Base-by-base conservation (phyloP, 495 filamentous ascomycete genomes). In the Xylaria nigripes region DNA sequence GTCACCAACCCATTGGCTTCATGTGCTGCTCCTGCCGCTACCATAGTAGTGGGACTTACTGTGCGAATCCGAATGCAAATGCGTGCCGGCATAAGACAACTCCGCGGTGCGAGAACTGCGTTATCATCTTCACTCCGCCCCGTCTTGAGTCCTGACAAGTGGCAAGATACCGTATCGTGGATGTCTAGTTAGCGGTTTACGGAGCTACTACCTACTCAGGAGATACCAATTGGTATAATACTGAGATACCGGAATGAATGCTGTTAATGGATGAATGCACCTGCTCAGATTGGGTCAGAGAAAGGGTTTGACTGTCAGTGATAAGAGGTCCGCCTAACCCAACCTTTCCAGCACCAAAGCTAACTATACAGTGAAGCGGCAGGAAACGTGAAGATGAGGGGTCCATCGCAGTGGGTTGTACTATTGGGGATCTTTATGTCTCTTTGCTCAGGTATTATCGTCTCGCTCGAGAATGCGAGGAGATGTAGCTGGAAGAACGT, bases 1-100 rank as follows among this genome's bases (percentile, higher is more conserved):
- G 5, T 1, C 50, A 45, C 27, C 50, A 52, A n/a, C 50, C 50
- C n/a, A 52, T 52, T 9, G 50, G 50, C 27, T 45, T 52, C 50
- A 42, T 52, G 0, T 52, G 50, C 29, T 52, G 50, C 42, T 8
- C 44, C 50, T 52, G 50, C 3, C 50, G 42, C 3, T 52, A 52
- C 16, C 50, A 38, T n/a, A 52, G 50, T 21, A 52, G 50, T 16
- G 50, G 50, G 12, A 24, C 29, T 4, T 45, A 52, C 42, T 52
- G 42, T 29, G 45, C 50, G 19, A 52, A 52, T n/a, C 50, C 50
- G 21, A 22, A 52, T 13, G 27, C 44, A 9, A 43, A 29, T 0
- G 13, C 10, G 7, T 52, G 50, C 38, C 38, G 27, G 6, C 50
- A 52, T 29, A 52, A 38, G 29, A 24, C 10, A 1, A 3, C 42